Percentiles rank a stretch among this genome's conserved stretches.
phyloP scores from a whole-genome alignment of 1,139 yeast genomes.

The Candida glucosophila region DNA sequence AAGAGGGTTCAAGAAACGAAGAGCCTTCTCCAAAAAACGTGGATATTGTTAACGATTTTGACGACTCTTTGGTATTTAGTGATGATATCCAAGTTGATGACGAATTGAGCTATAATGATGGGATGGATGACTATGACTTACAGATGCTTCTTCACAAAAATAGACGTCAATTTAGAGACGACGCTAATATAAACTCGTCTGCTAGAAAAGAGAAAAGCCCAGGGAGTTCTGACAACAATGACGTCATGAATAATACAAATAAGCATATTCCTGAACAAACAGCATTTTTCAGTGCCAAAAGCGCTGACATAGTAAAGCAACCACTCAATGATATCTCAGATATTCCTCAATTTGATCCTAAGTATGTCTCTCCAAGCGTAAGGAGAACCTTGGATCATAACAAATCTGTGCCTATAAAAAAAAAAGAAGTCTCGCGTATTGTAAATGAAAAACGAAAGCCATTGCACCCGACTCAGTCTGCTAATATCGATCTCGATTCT shows the following conservation, averaged over 20 bases:
- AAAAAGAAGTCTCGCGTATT: conserved; percentile 16
- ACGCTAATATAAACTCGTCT: background rate
- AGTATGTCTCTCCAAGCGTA: conserved; percentile 41
- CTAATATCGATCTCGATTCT: too few species aligned
- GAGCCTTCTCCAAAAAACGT: too few species aligned
- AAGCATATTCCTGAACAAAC: too few species aligned
- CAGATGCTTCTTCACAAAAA: conserved; percentile 12
- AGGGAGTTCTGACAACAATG: too few species aligned
- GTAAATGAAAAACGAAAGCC: conserved; percentile 1
- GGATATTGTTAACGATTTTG: conserved; percentile 31
- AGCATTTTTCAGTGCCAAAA: conserved; percentile 51
- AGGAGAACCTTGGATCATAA: conserved; percentile 50
- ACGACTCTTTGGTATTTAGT: conserved; percentile 60
- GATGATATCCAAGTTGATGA: conserved; percentile 46
- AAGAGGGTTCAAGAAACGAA: conserved; percentile 8
- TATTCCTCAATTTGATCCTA: conserved; percentile 38
- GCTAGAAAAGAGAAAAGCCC: too few species aligned
- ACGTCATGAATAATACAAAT: too few species aligned
- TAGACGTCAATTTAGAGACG: conserved; percentile 4
- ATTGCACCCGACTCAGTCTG: too few species aligned
- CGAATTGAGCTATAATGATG: conserved; percentile 11
- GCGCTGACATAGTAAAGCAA: conserved; percentile 43
- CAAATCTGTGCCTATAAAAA: conserved; percentile 49
- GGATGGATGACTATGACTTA: conserved; percentile 21
- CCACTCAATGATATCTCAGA: conserved; percentile 28